Conservation (phyloP, 2,329 filamentous ascomycete species). For the Trichophaea hybrida region DNA sequence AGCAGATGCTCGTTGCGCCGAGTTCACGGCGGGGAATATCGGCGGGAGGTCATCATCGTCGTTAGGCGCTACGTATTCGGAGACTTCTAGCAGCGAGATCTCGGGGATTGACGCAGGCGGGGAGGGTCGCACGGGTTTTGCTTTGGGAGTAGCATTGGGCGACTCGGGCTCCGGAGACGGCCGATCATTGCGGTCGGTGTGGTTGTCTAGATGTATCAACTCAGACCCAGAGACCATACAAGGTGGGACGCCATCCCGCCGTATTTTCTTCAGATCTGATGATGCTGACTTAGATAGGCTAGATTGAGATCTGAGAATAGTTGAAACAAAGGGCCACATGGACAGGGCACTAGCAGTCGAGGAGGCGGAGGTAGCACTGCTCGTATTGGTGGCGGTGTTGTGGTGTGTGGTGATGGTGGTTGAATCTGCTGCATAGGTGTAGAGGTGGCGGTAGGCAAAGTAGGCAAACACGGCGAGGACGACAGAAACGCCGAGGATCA, state of each 20-base stretch:
- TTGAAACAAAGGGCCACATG: slow-evolving; percentile 21
- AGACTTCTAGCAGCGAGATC: slow-evolving; percentile 6
- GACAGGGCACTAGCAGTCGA: slow-evolving; percentile 30
- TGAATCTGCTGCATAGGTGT: neutral
- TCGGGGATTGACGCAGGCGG: neutral
- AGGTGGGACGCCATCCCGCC: neutral
- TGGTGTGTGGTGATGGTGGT: slow-evolving; percentile 1
- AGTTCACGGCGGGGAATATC: slow-evolving; percentile 40
- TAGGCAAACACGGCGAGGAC: slow-evolving; percentile 47
- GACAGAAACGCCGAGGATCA: slow-evolving; percentile 45
- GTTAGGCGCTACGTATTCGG: slow-evolving; percentile 30
- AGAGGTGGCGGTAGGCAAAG: slow-evolving; percentile 37
- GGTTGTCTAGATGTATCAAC: neutral
- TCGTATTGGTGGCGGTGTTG: neutral
- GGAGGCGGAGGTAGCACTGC: slow-evolving; percentile 26
- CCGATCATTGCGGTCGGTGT: neutral
- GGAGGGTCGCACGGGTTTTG: neutral
- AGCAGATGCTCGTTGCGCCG: slow-evolving; percentile 37
- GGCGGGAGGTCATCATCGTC: slow-evolving; percentile 29
- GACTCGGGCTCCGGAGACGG: neutral
- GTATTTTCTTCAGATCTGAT: neutral
- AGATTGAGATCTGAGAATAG: slow-evolving; percentile 8
- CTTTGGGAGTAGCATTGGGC: neutral
- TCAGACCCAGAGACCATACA: neutral
- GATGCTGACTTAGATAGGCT: slow-evolving; percentile 1